Evolutionary conservation across 257 asterid species (phyloP).

Genomic region (Petunia axillaris): DNA sequence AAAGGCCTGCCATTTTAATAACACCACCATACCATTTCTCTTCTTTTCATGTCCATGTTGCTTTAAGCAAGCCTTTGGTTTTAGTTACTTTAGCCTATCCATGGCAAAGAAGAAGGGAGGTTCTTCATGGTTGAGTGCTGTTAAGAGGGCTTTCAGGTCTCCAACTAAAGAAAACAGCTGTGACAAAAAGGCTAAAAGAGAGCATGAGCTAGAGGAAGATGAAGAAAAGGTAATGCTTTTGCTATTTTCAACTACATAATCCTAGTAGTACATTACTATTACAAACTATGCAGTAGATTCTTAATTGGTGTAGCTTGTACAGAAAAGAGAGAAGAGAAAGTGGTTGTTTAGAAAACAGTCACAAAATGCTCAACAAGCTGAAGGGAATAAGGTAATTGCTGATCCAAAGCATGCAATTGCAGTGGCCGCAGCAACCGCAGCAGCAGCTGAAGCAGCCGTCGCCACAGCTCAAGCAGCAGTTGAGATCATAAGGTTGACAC

Average conservation of each 20-base stretch:
- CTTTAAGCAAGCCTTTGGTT: neutral
- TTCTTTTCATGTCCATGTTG: slow-evolving; percentile 31
- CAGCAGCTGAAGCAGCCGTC: slow-evolving; percentile 80
- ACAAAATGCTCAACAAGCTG: slow-evolving; percentile 34
- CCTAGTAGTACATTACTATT: neutral
- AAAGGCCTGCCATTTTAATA: neutral
- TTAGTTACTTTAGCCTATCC: slow-evolving; percentile 13
- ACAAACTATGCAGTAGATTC: neutral
- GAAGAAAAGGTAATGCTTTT: slow-evolving; percentile 54
- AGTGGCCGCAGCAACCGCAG: slow-evolving; percentile 73
- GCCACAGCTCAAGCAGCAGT: slow-evolving; percentile 79
- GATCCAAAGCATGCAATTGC: slow-evolving; percentile 82
- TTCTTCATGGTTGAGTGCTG: slow-evolving; percentile 84
- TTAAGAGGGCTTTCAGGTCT: slow-evolving; percentile 88
- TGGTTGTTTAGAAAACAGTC: slow-evolving; percentile 77
- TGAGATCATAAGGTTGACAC: slow-evolving; percentile 69
- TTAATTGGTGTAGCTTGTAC: slow-evolving; percentile 22
- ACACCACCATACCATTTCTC: neutral
- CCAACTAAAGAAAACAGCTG: slow-evolving; percentile 60
- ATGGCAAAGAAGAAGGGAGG: slow-evolving; percentile 73
- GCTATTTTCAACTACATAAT: neutral
- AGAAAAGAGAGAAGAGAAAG: slow-evolving; percentile 76
- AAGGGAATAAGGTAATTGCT: slow-evolving; percentile 28
- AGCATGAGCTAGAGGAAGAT: slow-evolving; percentile 50
- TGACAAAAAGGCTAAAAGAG: slow-evolving; percentile 64